These are phyloP conservation scores for Maudiozyma humilis DNA, from an alignment of 1,139 yeast species.

Conservation along the genomic window DNA sequence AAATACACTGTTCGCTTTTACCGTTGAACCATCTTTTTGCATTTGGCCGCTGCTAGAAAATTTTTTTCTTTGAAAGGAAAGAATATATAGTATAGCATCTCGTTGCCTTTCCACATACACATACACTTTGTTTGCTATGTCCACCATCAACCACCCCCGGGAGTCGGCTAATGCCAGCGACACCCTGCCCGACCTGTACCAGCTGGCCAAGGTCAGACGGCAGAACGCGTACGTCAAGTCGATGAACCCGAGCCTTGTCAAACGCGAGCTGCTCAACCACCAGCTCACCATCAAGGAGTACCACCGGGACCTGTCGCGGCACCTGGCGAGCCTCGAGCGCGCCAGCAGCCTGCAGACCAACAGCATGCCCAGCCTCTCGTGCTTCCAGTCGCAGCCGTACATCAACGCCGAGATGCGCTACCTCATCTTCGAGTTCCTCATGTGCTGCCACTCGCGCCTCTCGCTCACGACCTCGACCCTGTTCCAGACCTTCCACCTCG, in stretches of 20 bases:
- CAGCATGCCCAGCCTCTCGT: conserved; percentile 11
- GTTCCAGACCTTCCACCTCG: conserved; percentile 69
- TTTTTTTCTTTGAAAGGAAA: not conserved
- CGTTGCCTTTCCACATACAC: not conserved
- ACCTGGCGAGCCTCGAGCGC: conserved; percentile 11
- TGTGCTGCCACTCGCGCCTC: conserved; percentile 76
- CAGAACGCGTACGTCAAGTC: conserved; percentile 16
- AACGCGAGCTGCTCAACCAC: conserved; percentile 22
- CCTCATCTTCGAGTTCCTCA: conserved; percentile 63
- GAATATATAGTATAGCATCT: too few species aligned
- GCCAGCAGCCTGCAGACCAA: not conserved
- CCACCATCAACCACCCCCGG: not conserved
- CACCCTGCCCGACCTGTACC: conserved; percentile 1
- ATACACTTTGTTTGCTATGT: not conserved
- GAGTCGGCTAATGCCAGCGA: not conserved
- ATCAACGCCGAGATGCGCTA: conserved; percentile 16
- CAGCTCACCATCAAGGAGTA: conserved; percentile 23
- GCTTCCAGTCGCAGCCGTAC: conserved; percentile 22
- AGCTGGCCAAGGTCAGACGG: conserved; percentile 15
- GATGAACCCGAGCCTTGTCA: conserved; percentile 17
- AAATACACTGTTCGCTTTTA: not conserved
- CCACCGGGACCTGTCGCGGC: conserved; percentile 15
- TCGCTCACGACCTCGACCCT: conserved; percentile 71
- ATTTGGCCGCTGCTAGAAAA: too few species aligned
- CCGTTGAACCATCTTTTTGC: too few species aligned